phyloP scores from a whole-genome alignment of 2,329 filamentous ascomycete species.

The Xylariaceae sp. region DNA sequence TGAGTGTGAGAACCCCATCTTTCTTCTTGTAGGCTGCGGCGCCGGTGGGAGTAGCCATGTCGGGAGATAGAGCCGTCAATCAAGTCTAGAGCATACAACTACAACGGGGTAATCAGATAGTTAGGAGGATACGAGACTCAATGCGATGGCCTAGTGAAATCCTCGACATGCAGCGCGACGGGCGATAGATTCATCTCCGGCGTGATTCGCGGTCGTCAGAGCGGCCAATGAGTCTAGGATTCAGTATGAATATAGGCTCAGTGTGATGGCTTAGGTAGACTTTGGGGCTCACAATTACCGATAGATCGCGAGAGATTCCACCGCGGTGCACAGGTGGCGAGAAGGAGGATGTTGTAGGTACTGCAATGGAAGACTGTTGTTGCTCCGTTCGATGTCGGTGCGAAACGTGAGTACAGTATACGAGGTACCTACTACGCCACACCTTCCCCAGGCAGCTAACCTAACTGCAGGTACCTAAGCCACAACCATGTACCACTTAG shows the following conservation, averaged over 20 bases:
- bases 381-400: too few relatives aligned
- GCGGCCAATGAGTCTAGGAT: neutral
- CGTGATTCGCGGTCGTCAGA: neutral
- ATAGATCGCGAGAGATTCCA: neutral
- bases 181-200: neutral
- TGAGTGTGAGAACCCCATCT: constrained; percentile 75
- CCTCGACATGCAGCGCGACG: neutral
- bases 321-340: neutral
- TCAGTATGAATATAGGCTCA: neutral
- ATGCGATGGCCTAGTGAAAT: neutral
- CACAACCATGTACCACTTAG: neutral
- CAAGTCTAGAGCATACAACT: neutral
- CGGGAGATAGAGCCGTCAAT: constrained; percentile 3
- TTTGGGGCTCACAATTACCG: neutral
- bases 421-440: neutral
- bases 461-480: neutral
- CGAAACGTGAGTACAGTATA: neutral
- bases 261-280: neutral
- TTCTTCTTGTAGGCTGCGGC: constrained; percentile 89
- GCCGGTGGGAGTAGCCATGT: constrained; percentile 57
- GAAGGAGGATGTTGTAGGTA: neutral
- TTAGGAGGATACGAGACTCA: neutral
- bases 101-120: neutral
- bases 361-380: neutral
- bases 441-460: neutral